Evolutionary conservation across 2,329 filamentous ascomycete genomes (phyloP), one percentile per base, ranked within the genome.

Genomic region (Pleomassaria siparia): DNA sequence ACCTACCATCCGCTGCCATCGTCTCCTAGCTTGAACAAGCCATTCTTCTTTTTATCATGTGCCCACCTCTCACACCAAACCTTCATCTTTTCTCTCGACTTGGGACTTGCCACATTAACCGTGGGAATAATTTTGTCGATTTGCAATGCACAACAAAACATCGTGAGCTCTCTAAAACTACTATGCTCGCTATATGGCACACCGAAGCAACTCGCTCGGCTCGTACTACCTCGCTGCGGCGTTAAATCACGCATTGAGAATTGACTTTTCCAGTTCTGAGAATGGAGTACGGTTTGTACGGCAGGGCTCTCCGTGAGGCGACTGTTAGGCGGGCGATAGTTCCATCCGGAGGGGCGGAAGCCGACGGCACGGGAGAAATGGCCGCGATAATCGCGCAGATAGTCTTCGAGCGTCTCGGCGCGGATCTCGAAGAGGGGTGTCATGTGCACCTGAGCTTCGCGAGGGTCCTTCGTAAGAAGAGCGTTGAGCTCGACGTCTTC

Each of bases 151-250:
- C 94, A 94, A 58, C 92, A 83, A 66, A 99, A 99, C 81, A 97
- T 86, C 0, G 90, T 92, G 65, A 99, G 72, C 75, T 99, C 94
- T 32, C 92, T 80, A 66, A 99, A 99, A 52, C 89, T 95, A 69
- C 88, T 94, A 69, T 99, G 94, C 74, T 99, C 94, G 43, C 87
- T 91, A 67, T 99, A 99, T 2, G 94, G 94, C 2, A 97, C 94
- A 0, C 90, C 91, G 59, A 95, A 96, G 68, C 91, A 96, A 68
- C 87, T 86, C 29, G 88, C 88, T 59, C 92, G 86, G 40, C 80
- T 80, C 2, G 88, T 91, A 71, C 88, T 91, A 2, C 94, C 94
- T 3, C 90, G 81, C 72, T 96, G 90, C 0, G 90, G 86, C 0
- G 84, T 78, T 32, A 99, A 80, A 49, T 96, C 88, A 7, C 77